Evolutionary conservation across 176 grass and related monocot genomes (phyloP), one percentile per base, ranked within the genome.

Genomic region (Chloris gayana): DNA sequence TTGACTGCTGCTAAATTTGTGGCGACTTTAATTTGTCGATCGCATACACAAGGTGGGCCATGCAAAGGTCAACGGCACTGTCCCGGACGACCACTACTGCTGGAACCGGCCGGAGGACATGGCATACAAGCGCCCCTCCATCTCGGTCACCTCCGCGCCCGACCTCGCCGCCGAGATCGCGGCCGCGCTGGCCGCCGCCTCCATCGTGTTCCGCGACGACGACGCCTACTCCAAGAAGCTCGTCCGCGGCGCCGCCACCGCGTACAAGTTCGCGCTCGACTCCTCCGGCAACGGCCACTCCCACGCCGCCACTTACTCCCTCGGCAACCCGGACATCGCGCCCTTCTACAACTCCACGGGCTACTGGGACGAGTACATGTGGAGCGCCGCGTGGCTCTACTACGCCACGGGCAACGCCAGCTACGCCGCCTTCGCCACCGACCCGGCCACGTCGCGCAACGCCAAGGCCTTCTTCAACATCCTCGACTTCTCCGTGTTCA

Each of bases 81-180:
- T 75, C 12, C 92, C 96, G 9, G 90, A 98, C 57, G 92, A 98
- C 68, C 95, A 95, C 84, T 91, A 71, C 90, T 98, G 95, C 81
- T 98, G 92, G 95, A 94, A 82, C 81, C 68, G 96, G 34, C 92
- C 96, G 22, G 96, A 98, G 81, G 90, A 98, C 92, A 98, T 98
- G 96, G 67, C 89, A 67, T 98, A 95, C 82, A 9, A 65, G 0
- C 92, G 96, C 5, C 84, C 82, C 0, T 77, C 89, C 53, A 80
- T 81, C 56, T 8, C 9, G 4, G 46, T 80, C 11, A 59, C 2
- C 21, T 37, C 88, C 1, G 96, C 82, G 10, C 84, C 96, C 0
- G 96, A 98, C 84, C 73, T 98, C 13, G 96, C 84, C 25, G 90
- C 42, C 15, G 96, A 98, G 90, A 77, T 98, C 15, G 96, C 96